Base-by-base conservation (phyloP, 345 rosid genomes). In the Kandelia obovata region DNA sequence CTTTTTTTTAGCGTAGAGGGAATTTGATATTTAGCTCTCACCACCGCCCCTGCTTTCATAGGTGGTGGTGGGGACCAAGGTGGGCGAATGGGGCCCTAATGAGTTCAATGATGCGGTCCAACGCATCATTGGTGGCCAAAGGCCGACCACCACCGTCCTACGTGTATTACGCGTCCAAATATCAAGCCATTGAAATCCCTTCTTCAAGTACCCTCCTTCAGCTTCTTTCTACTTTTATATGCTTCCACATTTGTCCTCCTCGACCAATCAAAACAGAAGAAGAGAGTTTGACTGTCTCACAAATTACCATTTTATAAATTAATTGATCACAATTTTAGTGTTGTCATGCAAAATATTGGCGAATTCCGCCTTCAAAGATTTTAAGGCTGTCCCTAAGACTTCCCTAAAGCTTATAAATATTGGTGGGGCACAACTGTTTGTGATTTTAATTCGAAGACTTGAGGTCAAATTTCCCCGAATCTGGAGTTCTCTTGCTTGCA, bases 141-240 rank as follows among this genome's bases (percentile, higher is more conserved):
- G 82, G 85, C 96, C 96, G 88, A 81, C 98, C 87, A 81, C 86
- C 84, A 85, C 92, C 92, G 85, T 86, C 91, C 91, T 85, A 82
- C 87, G 88, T 83, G 89, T 88, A 84, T 79, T 77, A 5, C 10
- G 28, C 27, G 26, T 70, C 77, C 71, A 59, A 61, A 5, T 34
- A 34, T 58, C 74, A 61, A 70, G 66, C 62, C 72, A 26, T 76
- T 57, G 5, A n/a, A 49, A 7, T 15, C 13, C 6, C 7, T 55
- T 25, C 59, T 8, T 55, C 59, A 7, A 27, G 15, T 23, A 25
- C 16, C 16, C 59, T 9, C 4, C 16, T 15, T 25, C 23, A 9
- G 49, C 17, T 51, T 3, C 13, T 53, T 43, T 51, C 4, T 3
- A 15, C 2, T 25, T 15, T 57, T 3, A 0, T 8, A 3, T 1